Evolutionary conservation across 768 basidiomycete species (phyloP), one percentile per base, ranked within the genome.

Genomic region (Lactarius vividus): DNA sequence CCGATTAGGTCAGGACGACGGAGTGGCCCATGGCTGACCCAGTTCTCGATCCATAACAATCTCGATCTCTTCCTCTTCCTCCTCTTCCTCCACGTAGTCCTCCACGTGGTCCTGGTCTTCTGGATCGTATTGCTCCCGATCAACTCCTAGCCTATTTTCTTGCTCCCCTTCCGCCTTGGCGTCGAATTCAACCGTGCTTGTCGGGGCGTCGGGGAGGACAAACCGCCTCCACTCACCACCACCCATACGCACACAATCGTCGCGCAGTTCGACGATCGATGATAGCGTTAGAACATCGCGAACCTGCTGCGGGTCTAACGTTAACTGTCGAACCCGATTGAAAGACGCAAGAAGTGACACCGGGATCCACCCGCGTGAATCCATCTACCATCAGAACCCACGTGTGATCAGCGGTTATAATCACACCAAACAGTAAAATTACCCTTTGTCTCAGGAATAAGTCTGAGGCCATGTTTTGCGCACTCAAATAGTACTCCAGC

Each of bases 401-500:
- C 29, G 37, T 69, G 26, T 56, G 46, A 40, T 70, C 42, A 69
- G 52, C 35, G 23, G 15, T 42, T n/a, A 2, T n/a, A 31, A 49
- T 49, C 35, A 64, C 61, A 35, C 62, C 44, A 23, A 63, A 35
- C 10, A 18, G 31, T 29, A 20, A 56, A 31, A 49, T 60, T 62
- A 92, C 94, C 78, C 85, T 81, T 77, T 87, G 83, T 60, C 93
- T 83, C 40, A 98, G 79, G 77, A 83, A 96, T 70, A 90, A 82
- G 75, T 98, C 95, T 73, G 87, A 85, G n/a, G 84, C 89, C 78
- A 98, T 81, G 74, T 96, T 97, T 74, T 97, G 88, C 63, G 88
- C 81, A 71, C 93, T 92, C 70, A 98, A 81, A 78, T 96, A 98
- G 75, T 94, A 97, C 77, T 96, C 96, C 59, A 96, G 77, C 75